These are phyloP conservation scores for Coemansia sp. DNA, from an alignment of 192 early-diverging fungal genomes.

Conservation along the genomic window DNA sequence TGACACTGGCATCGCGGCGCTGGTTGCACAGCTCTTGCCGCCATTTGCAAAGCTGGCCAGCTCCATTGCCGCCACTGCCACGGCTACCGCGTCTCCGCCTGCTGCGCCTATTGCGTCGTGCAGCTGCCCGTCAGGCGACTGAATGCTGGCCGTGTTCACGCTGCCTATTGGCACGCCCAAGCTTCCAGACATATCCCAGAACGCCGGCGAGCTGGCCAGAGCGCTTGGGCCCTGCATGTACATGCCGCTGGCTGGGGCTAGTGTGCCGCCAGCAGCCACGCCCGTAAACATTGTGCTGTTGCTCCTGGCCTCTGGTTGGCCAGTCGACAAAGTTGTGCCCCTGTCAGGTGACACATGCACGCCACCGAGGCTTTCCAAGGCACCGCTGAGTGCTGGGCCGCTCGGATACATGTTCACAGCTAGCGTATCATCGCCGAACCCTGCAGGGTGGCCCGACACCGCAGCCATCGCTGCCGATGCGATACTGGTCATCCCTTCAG, in stretches of 20 bases:
- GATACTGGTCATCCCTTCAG: slow-evolving; percentile 13
- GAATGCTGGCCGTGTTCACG: neutral
- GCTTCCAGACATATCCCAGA: slow-evolving; percentile 23
- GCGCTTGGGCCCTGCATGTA: neutral
- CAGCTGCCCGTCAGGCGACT: neutral
- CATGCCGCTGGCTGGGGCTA: neutral
- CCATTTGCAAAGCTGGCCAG: neutral
- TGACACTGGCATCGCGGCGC: neutral
- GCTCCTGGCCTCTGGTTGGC: neutral
- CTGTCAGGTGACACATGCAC: neutral
- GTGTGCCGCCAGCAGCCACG: neutral
- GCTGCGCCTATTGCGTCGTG: neutral
- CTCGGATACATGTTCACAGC: slow-evolving; percentile 11
- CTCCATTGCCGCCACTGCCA: slow-evolving; percentile 5
- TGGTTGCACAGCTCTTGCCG: neutral
- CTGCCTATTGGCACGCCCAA: slow-evolving; percentile 7
- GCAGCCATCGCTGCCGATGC: slow-evolving; percentile 8
- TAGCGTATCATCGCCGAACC: slow-evolving; percentile 6
- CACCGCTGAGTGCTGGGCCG: neutral
- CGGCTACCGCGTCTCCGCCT: neutral
- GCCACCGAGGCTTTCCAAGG: slow-evolving; percentile 1
- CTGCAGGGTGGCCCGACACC: slow-evolving; percentile 2
- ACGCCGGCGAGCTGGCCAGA: slow-evolving; percentile 16
- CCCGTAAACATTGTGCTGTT: neutral
- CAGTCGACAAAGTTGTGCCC: slow-evolving; percentile 1